Evolutionary conservation across 2,329 filamentous ascomycete species (phyloP).

Genomic region (Thielaviopsis populi): DNA sequence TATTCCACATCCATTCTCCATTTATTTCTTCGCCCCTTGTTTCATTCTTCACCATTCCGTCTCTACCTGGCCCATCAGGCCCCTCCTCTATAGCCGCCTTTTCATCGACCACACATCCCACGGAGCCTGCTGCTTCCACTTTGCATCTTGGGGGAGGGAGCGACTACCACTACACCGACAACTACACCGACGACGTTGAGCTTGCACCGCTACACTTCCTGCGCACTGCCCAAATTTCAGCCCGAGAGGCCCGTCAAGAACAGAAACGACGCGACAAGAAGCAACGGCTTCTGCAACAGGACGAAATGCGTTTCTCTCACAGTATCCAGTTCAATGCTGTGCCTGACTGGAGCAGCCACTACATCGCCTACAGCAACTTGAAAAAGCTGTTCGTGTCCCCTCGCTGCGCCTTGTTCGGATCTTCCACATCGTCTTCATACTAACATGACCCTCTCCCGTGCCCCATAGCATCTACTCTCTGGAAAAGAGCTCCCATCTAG

Average conservation of each 20-base stretch:
- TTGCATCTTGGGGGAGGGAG: constrained; percentile 15
- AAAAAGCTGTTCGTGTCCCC: constrained; percentile 71
- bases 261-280: constrained; percentile 47
- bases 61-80: constrained; percentile 21
- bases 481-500: constrained; percentile 56
- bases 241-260: constrained; percentile 23
- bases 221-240: constrained; percentile 11
- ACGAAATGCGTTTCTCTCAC: constrained; percentile 99
- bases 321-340: constrained; percentile 99
- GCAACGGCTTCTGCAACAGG: constrained; percentile 52
- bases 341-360: constrained; percentile 97
- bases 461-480: constrained; percentile 74
- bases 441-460: neutral
- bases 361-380: constrained; percentile 95
- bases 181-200: constrained; percentile 25
- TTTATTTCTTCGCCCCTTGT: neutral
- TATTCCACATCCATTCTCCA: neutral
- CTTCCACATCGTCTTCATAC: neutral
- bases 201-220: constrained; percentile 23
- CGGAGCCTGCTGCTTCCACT: constrained; percentile 8
- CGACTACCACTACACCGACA: constrained; percentile 3
- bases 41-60: constrained; percentile 25
- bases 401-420: neutral
- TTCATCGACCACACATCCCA: constrained; percentile 7
- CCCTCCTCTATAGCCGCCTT: constrained; percentile 26